phyloP scores from a whole-genome alignment of 108 stramenopile genomes.

The Cyclotella choctawhatcheeana region DNA sequence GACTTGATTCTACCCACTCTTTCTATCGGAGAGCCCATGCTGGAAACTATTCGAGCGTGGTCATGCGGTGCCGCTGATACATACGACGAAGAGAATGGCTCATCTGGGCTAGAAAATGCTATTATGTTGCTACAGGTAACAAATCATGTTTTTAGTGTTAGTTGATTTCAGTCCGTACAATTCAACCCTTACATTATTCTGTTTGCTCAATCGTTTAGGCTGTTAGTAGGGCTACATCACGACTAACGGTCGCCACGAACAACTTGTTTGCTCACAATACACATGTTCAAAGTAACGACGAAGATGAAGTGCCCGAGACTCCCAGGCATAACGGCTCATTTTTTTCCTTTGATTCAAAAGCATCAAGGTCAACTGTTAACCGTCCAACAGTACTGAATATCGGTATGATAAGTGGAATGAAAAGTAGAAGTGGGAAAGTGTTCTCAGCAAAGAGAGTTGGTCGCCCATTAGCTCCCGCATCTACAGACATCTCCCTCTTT shows the following conservation, averaged over 20 bases:
- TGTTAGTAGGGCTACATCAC: conserved; percentile 36
- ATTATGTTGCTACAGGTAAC: conserved; percentile 65
- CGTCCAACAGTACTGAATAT: conserved; percentile 47
- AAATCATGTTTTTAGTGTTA: no score
- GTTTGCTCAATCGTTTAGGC: conserved; percentile 16
- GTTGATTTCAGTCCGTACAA: no score
- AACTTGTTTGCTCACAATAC: conserved; percentile 23
- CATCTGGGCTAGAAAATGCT: conserved; percentile 56
- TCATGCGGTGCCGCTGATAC: conserved; percentile 70
- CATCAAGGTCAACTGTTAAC: conserved; percentile 8
- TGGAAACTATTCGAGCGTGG: conserved; percentile 69
- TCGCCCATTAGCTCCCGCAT: not conserved
- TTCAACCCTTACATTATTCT: no score
- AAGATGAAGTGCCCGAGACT: conserved; percentile 2
- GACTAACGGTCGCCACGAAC: conserved; percentile 32
- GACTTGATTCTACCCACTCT: conserved; percentile 67
- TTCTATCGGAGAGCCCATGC: conserved; percentile 62
- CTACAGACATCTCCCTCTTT: no score
- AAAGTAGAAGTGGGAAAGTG: conserved; percentile 17
- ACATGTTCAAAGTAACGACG: not conserved
- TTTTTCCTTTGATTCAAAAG: conserved; percentile 37
- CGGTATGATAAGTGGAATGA: conserved; percentile 35
- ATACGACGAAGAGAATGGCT: conserved; percentile 59
- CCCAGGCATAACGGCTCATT: conserved; percentile 3
- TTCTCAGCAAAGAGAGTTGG: conserved; percentile 39